Base-by-base conservation (phyloP, 495 filamentous ascomycete species). In the Daldinia childiae region DNA sequence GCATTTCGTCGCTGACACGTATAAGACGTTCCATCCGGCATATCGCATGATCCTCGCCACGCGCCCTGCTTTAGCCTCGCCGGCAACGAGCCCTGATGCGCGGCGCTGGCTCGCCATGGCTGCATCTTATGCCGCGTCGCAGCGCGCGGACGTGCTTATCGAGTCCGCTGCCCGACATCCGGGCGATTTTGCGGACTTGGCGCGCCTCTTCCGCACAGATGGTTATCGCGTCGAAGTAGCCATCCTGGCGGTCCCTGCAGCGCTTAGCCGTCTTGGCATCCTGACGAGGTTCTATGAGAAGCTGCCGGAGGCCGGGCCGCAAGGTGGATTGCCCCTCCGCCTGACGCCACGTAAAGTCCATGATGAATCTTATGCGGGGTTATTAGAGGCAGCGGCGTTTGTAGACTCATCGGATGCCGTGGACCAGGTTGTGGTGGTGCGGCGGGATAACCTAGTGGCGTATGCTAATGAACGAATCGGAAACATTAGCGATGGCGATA, bases 1-100 rank as follows among this genome's bases (percentile, higher is more conserved):
- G 3, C 81, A 82, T 72, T 75, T 82, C 58, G 77, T 82, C 58
- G 80, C 81, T 34, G 81, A 82, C 78, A 79, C 77, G 12, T 82
- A 81, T 79, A 82, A 82, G 57, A 77, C 78, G n/a, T 79, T 80
- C 72, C 81, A 82, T 71, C 81, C 81, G 0, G 27, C 60, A 34
- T 81, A 80, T 72, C 6, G 9, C 4, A 1, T 54, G 0, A 69
- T 77, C 30, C 51, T 80, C 0, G 2, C 34, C 19, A 12, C 57
- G 6, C 26, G 17, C 6, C 77, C 78, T 0, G 45, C 67, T 3
- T 56, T 72, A 26, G 79, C 79, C 21, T 80, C 78, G 11, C 24
- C 64, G 0, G 70, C 79, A 4, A 71, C 81, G 0, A 26, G 65
- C 3, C 58, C 63, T 14, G 75, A 76, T 63, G 81, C 81, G 0